Conservation (phyloP, 2,329 filamentous ascomycete genomes). For the Chalara sp. region DNA sequence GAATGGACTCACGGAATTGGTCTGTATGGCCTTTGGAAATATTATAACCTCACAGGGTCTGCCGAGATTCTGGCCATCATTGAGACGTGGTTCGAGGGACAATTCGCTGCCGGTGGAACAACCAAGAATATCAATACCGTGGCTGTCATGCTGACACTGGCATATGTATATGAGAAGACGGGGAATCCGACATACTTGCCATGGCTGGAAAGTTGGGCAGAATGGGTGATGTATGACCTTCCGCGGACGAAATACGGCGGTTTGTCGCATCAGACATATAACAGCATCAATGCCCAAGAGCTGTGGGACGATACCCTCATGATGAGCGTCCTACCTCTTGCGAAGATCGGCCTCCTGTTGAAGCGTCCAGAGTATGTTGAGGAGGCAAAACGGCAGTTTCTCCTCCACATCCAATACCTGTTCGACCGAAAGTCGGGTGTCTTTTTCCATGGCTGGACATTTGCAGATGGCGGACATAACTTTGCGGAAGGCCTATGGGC, state of each 20-base stretch:
- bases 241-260: conserved; percentile 61
- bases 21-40: conserved; percentile 76
- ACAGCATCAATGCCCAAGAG: conserved; percentile 64
- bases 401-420: conserved; percentile 72
- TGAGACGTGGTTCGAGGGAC: conserved; percentile 64
- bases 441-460: conserved; percentile 80
- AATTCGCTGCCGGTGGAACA: conserved; percentile 47
- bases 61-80: conserved; percentile 56
- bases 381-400: conserved; percentile 71
- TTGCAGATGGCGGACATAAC: conserved; percentile 54
- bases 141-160: conserved; percentile 62
- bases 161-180: conserved; percentile 71
- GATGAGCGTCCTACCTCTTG: conserved; percentile 79
- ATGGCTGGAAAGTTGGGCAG: conserved; percentile 75
- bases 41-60: conserved; percentile 66
- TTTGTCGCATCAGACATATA: conserved; percentile 35
- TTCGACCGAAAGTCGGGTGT: conserved; percentile 66
- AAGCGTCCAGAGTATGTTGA: conserved; percentile 65
- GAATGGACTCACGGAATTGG: conserved; percentile 79
- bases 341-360: conserved; percentile 63
- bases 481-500: conserved; percentile 53
- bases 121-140: conserved; percentile 81
- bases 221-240: conserved; percentile 76
- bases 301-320: conserved; percentile 83
- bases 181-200: conserved; percentile 62